phyloP scores from a whole-genome alignment of 495 filamentous ascomycete species.

The Neurospora africana region DNA sequence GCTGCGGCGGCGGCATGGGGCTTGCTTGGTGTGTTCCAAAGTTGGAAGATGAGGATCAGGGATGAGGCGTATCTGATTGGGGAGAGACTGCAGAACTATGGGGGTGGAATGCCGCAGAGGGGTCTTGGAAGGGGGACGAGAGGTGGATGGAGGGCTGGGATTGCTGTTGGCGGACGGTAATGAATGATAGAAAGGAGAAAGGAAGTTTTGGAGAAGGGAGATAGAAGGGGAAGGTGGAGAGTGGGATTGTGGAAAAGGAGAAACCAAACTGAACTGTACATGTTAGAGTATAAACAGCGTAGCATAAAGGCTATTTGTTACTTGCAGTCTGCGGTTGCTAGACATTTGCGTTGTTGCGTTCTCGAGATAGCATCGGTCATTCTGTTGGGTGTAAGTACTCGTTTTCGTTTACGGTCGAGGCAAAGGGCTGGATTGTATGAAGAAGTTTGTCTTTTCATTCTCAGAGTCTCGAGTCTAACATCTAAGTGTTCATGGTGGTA shows the following conservation, averaged over 20 bases:
- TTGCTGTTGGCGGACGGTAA: not conserved
- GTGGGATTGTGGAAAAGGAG: too few species aligned
- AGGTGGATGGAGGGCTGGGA: constrained; percentile 20
- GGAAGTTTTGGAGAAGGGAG: not conserved
- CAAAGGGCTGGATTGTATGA: not conserved
- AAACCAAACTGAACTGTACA: not conserved
- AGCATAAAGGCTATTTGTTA: not conserved
- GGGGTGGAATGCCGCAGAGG: constrained; percentile 33
- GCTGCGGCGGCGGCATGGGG: constrained; percentile 25
- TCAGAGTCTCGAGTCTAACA: not conserved
- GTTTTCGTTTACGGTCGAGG: not conserved
- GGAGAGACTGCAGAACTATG: constrained; percentile 87
- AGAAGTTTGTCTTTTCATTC: not conserved
- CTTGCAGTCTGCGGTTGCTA: not conserved
- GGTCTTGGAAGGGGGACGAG: not conserved
- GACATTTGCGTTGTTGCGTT: not conserved
- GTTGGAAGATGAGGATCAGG: constrained; percentile 72
- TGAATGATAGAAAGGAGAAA: not conserved
- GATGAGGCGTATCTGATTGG: constrained; percentile 97
- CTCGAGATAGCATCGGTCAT: not conserved
- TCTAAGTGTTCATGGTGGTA: not conserved
- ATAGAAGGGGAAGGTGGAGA: not conserved
- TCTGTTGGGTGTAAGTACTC: not conserved
- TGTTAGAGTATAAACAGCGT: not conserved
- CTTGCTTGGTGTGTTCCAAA: constrained; percentile 52